Evolutionary conservation across 768 basidiomycete genomes (phyloP).

Genomic region (Tephrocybe sp.): DNA sequence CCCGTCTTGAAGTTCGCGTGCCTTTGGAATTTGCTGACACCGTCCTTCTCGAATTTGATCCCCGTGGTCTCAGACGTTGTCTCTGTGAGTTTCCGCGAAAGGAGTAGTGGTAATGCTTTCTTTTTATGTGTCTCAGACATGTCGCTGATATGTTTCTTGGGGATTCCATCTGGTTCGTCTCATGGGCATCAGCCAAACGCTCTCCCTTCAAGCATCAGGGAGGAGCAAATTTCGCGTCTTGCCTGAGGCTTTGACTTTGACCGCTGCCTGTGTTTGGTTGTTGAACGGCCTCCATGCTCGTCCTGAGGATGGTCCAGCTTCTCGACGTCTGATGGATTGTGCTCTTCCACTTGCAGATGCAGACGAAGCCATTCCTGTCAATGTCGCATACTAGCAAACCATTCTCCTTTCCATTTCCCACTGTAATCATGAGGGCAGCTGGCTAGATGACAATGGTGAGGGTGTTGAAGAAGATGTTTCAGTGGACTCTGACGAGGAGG

Average conservation of each 20-base stretch:
- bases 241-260: conserved; percentile 10
- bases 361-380: background rate
- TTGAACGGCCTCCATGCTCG: conserved; percentile 17
- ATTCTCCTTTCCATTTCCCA: background rate
- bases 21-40: background rate
- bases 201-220: conserved; percentile 4
- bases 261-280: conserved; percentile 16
- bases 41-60: background rate
- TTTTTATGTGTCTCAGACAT: conserved; percentile 1
- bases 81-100: background rate
- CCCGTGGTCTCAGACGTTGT: background rate
- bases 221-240: background rate
- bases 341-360: conserved; percentile 12
- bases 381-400: conserved; percentile 2
- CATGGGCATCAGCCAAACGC: conserved; percentile 4
- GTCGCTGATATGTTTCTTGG: background rate
- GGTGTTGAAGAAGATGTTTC: background rate
- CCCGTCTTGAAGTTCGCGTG: background rate
- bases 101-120: background rate
- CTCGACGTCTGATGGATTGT: conserved; percentile 11
- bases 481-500: conserved; percentile 1
- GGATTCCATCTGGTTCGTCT: conserved; percentile 2
- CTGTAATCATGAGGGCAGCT: background rate
- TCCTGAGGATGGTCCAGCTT: conserved; percentile 15
- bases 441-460: background rate